Conservation (phyloP, 352 stramenopile species). For the Globisporangium irregulare region DNA sequence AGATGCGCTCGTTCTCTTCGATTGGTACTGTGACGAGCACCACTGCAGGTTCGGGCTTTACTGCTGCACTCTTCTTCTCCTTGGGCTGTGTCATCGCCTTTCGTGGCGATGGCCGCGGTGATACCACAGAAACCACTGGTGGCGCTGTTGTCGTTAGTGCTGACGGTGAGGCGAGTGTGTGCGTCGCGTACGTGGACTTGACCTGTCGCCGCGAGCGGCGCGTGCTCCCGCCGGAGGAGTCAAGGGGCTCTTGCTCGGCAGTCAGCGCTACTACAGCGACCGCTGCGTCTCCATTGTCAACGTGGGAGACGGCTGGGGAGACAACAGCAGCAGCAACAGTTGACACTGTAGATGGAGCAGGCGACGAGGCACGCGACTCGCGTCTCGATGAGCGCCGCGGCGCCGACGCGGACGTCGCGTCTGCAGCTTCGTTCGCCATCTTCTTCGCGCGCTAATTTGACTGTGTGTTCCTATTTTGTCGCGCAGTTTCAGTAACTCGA, state of each 20-base stretch:
- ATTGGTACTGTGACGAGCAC: not conserved
- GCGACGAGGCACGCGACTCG: constrained; percentile 7
- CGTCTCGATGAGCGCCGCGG: constrained; percentile 15
- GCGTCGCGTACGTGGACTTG: constrained; percentile 27
- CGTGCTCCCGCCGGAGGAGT: constrained; percentile 1
- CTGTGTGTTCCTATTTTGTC: not conserved
- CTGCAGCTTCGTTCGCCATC: constrained; percentile 9
- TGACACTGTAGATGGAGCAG: not conserved
- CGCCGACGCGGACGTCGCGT: not conserved
- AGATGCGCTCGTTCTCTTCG: constrained; percentile 6
- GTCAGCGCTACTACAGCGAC: too few relatives aligned
- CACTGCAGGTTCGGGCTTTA: not conserved
- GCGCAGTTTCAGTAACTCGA: too few relatives aligned
- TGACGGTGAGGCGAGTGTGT: constrained; percentile 12
- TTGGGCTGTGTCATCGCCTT: not conserved
- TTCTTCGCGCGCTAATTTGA: not conserved
- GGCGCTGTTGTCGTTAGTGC: not conserved
- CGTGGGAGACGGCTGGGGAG: not conserved
- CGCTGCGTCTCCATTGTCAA: not conserved
- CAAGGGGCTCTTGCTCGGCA: not conserved
- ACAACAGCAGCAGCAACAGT: not conserved
- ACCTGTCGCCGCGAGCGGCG: constrained; percentile 27
- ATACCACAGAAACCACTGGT: not conserved
- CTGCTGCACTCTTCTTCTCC: not conserved
- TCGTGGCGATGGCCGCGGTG: not conserved